Base-by-base conservation (phyloP, 495 filamentous ascomycete genomes). In the Xylaria venustula region DNA sequence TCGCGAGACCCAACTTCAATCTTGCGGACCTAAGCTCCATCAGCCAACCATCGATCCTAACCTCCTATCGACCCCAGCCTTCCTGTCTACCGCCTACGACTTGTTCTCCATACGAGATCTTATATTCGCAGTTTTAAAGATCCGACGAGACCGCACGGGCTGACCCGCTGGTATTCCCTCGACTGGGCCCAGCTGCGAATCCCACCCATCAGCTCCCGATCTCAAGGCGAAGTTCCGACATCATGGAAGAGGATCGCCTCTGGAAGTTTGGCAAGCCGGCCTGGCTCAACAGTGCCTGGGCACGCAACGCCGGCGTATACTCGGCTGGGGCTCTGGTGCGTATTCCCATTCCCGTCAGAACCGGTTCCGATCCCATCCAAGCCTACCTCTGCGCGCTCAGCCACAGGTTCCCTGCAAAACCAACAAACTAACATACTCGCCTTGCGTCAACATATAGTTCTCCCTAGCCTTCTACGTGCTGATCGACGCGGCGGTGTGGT, bases 381-480 rank as follows among this genome's bases (percentile, higher is more conserved):
- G 5, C 26, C 26, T n/a, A 0, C 3, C 11, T 2, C 23, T 2
- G 20, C 3, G 14, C 44, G 41, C 30, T 25, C 17, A 34, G 36
- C 53, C 11, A 15, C 1, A n/a, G 34, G 53, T 25, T 14, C 20
- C 20, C 60, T 36, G 20, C 14, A 44, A 7, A 26, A 42, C 9
- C 26, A 58, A 26, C 17, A 28, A 26, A 17, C 47, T 11, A 44
- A 51, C 8, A 17, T 52, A 56, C 45, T 54, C 44, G 28, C 26
- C 23, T 44, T 4, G 23, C 44, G 30, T 53, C 14, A 15, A 44
- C 25, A 48, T 34, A 11, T 40, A 99, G 95, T 98, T 97, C 83
- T 93, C 95, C 51, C 85, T 97, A 62, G 94, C 92, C 44, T 94
- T 98, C 85, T 99, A 93, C 87, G 87, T 90, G 80, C 86, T 97